Conservation (phyloP, 2,329 filamentous ascomycete species). For the Colletotrichum sp. region DNA sequence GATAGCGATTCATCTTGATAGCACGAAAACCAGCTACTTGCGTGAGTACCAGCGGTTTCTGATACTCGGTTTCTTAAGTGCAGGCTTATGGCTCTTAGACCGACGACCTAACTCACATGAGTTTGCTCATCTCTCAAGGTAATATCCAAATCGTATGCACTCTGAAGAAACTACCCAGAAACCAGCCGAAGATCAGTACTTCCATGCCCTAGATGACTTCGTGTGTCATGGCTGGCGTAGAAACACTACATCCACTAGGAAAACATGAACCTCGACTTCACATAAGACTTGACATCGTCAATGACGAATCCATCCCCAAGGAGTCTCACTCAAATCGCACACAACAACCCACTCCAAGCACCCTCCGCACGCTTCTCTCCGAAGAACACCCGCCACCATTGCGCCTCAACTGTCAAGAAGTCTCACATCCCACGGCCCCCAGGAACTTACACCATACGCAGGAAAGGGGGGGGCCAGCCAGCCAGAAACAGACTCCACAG, state of each 20-base stretch:
- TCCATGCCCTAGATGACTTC: not conserved
- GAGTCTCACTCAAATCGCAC: not conserved
- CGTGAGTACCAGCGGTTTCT: too few relatives aligned
- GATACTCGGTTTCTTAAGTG: too few relatives aligned
- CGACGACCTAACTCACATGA: too few relatives aligned
- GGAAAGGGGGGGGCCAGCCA: not conserved
- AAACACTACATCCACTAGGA: fast-evolving
- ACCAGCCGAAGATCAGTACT: not conserved
- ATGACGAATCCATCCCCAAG: not conserved
- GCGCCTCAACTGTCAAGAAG: not conserved
- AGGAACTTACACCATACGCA: not conserved
- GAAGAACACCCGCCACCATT: not conserved
- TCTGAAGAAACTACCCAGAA: too few relatives aligned
- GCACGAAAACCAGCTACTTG: too few relatives aligned
- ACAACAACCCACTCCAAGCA: not conserved
- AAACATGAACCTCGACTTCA: not conserved
- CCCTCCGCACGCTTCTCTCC: not conserved
- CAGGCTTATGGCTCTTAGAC: too few relatives aligned
- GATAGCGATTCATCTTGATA: too few relatives aligned
- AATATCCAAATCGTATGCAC: too few relatives aligned
- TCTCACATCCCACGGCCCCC: not conserved
- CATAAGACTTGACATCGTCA: not conserved
- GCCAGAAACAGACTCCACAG: not conserved
- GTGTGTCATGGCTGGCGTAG: not conserved
- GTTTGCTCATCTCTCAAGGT: too few relatives aligned